Base-by-base conservation (phyloP, 148 eudicot species). In the Fagopyrum esculentum region DNA sequence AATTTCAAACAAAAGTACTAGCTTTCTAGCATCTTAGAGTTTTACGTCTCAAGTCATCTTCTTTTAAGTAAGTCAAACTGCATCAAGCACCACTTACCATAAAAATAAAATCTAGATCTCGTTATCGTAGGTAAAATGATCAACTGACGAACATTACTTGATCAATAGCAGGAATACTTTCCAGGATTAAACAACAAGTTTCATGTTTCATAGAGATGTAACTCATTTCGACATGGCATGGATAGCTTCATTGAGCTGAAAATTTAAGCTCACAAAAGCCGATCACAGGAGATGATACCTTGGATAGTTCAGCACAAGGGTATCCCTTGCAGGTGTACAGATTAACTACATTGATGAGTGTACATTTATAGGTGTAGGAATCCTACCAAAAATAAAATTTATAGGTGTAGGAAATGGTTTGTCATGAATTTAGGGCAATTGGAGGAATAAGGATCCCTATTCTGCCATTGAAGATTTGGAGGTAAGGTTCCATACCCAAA, bases 11-110 rank as follows among this genome's bases (percentile, higher is more conserved):
- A 22, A 22, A 22, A 22, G 26, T 22, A 22, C 26, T 22, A 22
- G 26, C 26, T 22, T 22, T 22, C 26, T 22, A 55, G 59, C 19
- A 4, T 16, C 22, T n/a, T n/a, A 55, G 4, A 15, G 69, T 4
- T 26, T 61, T 61, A 9, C 26, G 61, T 19, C 59, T 55, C 59
- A 16, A 57, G 17, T 57, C 69, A 61, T 61, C 68, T 60, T 60
- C 68, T 9, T 11, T 60, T 40, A 26, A 60, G 9, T 29, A 60
- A 8, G 66, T 5, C 66, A 60, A 40, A 60, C 26, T 13, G 26
- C 6, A 55, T 0, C 6, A 4, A 17, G 19, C 17, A n/a, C 29
- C 61, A 56, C 13, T 60, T 60, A 9, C 64, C 19, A 30, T 57
- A 29, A 19, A 8, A 19, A 29, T 17, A 19, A 19, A 19, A 22